These are phyloP conservation scores for Xylaria sp. DNA, from an alignment of 2,329 filamentous ascomycete genomes.

Conservation along the genomic window DNA sequence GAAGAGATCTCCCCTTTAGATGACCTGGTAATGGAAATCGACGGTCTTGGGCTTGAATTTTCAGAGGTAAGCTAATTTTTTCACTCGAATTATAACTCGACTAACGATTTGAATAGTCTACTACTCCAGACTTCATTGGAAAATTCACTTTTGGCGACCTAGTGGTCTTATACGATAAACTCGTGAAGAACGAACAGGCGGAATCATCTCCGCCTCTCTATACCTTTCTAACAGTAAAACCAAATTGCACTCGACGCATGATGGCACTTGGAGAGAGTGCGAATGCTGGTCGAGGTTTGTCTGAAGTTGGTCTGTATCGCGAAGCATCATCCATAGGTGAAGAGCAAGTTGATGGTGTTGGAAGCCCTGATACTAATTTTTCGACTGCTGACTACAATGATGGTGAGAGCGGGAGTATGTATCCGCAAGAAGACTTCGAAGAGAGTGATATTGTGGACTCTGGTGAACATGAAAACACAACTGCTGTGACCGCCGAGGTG, in stretches of 20 bases:
- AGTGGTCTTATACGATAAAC: slow-evolving; percentile 47
- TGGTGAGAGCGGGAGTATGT: slow-evolving; percentile 36
- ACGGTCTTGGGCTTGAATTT: slow-evolving; percentile 50
- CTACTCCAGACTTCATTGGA: slow-evolving; percentile 46
- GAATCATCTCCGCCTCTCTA: slow-evolving; percentile 46
- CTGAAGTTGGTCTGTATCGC: slow-evolving; percentile 50
- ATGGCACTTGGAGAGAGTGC: slow-evolving; percentile 49
- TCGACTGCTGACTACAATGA: slow-evolving; percentile 31
- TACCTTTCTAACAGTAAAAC: slow-evolving; percentile 50
- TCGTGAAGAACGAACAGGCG: slow-evolving; percentile 47
- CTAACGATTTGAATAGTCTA: slow-evolving; percentile 47
- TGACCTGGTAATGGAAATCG: slow-evolving; percentile 50
- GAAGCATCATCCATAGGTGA: slow-evolving; percentile 41
- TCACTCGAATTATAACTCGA: background rate
- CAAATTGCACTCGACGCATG: slow-evolving; percentile 49
- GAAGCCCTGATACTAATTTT: slow-evolving; percentile 35
- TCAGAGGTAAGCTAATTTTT: slow-evolving; percentile 47
- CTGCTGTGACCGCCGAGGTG: slow-evolving; percentile 5
- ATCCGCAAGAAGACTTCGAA: slow-evolving; percentile 38
- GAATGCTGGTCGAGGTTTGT: slow-evolving; percentile 48
- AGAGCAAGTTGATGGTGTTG: slow-evolving; percentile 32
- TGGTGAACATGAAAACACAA: slow-evolving; percentile 35
- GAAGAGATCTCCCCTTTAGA: slow-evolving; percentile 51
- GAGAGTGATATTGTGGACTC: slow-evolving; percentile 39
- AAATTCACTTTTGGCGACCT: slow-evolving; percentile 50